These are phyloP conservation scores for Aspergillus incahuasiensis DNA, from an alignment of 495 filamentous ascomycete genomes.

Conservation along the genomic window DNA sequence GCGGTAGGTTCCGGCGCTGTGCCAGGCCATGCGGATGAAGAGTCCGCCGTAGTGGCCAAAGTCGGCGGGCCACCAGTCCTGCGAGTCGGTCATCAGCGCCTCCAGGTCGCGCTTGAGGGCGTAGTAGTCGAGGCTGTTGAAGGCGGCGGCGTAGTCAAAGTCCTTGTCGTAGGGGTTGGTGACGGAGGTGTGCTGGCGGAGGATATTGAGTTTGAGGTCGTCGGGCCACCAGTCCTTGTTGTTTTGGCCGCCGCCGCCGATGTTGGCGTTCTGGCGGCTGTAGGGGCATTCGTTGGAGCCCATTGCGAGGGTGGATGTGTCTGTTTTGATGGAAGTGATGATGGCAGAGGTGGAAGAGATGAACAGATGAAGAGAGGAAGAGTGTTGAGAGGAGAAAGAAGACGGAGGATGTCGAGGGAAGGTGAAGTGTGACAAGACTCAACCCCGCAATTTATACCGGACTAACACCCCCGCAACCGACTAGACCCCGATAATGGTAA, in stretches of 20 bases:
- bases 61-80: constrained; percentile 74
- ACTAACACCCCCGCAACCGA: constrained; percentile 1
- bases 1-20: constrained; percentile 70
- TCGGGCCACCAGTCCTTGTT: constrained; percentile 70
- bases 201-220: constrained; percentile 59
- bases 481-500: too few relatives aligned
- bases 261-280: constrained; percentile 35
- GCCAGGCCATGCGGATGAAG: constrained; percentile 75
- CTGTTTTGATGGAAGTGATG: background rate
- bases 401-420: background rate
- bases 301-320: background rate
- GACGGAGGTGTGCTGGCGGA: constrained; percentile 61
- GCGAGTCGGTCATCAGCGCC: constrained; percentile 66
- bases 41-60: constrained; percentile 74
- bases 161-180: constrained; percentile 56
- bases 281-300: constrained; percentile 6
- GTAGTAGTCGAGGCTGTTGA: constrained; percentile 66
- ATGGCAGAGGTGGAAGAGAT: background rate
- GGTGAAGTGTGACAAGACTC: background rate
- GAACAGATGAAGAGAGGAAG: background rate
- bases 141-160: constrained; percentile 64
- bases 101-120: constrained; percentile 65
- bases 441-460: constrained; percentile 4
- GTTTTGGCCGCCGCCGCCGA: constrained; percentile 56
- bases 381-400: background rate